Evolutionary conservation across 257 asterid genomes (phyloP).

Genomic region (Solanum okadae): DNA sequence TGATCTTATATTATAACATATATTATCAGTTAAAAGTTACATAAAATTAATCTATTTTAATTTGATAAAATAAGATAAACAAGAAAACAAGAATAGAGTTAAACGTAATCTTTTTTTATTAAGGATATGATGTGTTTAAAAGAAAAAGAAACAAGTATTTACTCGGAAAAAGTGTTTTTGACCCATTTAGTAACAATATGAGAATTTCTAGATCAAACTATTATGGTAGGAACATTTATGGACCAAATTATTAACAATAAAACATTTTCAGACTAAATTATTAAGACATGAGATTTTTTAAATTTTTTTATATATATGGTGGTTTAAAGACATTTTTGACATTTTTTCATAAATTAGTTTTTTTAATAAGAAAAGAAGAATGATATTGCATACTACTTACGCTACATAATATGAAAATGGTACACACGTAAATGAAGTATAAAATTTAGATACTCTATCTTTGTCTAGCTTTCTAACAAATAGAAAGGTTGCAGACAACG

Average conservation of each 20-base stretch:
- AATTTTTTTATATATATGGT: no score
- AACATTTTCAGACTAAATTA: background rate
- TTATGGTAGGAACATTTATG: no score
- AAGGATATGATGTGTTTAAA: background rate
- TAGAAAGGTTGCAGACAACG: background rate
- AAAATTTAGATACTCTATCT: background rate
- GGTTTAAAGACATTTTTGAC: background rate
- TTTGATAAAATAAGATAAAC: no score
- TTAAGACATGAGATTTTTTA: background rate
- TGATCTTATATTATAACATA: no score
- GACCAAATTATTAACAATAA: no score
- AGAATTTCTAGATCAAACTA: no score
- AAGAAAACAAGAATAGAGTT: background rate
- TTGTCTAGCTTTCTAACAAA: background rate
- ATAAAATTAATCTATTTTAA: no score
- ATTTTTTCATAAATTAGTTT: no score
- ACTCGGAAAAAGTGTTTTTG: background rate
- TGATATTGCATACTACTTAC: background rate
- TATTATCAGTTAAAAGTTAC: no score
- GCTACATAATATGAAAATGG: background rate
- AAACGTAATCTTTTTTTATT: no score
- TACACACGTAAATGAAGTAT: background rate
- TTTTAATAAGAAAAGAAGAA: background rate
- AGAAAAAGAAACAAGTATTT: background rate
- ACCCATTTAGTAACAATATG: no score